Conservation (phyloP, 2,329 filamentous ascomycete genomes). For the Cercospora zeina region DNA sequence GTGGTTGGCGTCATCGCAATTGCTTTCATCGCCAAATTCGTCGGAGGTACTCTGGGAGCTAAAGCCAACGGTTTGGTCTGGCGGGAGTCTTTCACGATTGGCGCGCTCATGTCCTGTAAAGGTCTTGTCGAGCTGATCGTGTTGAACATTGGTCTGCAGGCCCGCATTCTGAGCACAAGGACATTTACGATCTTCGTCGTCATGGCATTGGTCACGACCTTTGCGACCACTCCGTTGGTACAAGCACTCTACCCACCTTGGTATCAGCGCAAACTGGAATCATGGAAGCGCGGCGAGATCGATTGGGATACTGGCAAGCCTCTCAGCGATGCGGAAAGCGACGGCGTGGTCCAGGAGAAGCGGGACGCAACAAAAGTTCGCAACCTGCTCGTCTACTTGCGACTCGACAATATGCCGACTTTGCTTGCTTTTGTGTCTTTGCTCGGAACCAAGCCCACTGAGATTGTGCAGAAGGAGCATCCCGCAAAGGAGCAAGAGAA, state of each 20-base stretch:
- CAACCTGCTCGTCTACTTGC: slow-evolving; percentile 75
- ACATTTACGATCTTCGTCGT: slow-evolving; percentile 95
- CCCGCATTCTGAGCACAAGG: slow-evolving; percentile 63
- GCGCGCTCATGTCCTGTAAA: slow-evolving; percentile 93
- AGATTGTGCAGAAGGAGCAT: slow-evolving; percentile 44
- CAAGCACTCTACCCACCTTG: slow-evolving; percentile 71
- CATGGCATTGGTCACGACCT: slow-evolving; percentile 87
- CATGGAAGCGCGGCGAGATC: slow-evolving; percentile 81
- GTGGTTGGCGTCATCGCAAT: slow-evolving; percentile 78
- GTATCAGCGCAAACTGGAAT: slow-evolving; percentile 72
- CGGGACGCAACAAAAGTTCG: slow-evolving; percentile 56
- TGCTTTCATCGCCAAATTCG: slow-evolving; percentile 82
- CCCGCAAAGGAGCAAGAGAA: slow-evolving; percentile 36
- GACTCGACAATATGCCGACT: slow-evolving; percentile 79
- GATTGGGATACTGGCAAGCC: slow-evolving; percentile 74
- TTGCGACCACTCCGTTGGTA: slow-evolving; percentile 76
- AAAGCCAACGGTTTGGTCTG: slow-evolving; percentile 75
- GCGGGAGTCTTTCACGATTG: slow-evolving; percentile 87
- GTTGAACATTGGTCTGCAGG: slow-evolving; percentile 24
- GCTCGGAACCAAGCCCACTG: slow-evolving; percentile 59
- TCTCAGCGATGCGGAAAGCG: slow-evolving; percentile 36
- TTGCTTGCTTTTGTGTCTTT: slow-evolving; percentile 80
- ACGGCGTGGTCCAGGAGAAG: slow-evolving; percentile 50
- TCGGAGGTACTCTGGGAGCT: slow-evolving; percentile 78
- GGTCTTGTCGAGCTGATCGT: slow-evolving; percentile 84